Conservation (phyloP, 805 yeast genomes). For the Pichia cabralensis region DNA sequence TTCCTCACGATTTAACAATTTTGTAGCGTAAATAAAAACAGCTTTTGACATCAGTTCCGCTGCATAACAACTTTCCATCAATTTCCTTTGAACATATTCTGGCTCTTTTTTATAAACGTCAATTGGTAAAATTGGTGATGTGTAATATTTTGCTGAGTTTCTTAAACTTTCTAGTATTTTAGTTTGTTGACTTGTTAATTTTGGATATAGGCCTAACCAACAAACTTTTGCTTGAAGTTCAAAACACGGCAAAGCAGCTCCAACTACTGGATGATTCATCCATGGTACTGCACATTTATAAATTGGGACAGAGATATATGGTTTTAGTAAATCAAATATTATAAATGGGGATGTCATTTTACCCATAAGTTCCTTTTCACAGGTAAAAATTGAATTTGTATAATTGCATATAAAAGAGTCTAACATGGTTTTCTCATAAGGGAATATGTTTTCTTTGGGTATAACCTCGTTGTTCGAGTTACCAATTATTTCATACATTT, state of each 20-base stretch:
- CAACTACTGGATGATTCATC: conserved; percentile 35
- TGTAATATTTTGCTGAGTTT: conserved; percentile 10
- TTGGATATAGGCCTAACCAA: conserved; percentile 23
- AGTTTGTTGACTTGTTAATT: conserved; percentile 6
- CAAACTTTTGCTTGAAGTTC: conserved; percentile 29
- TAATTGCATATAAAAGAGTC: conserved; percentile 39
- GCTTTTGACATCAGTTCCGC: conserved; percentile 12
- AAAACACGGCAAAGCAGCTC: conserved; percentile 29
- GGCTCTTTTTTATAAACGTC: conserved; percentile 11
- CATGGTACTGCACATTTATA: conserved; percentile 25
- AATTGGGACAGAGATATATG: conserved; percentile 26
- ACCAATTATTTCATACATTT: too few species aligned
- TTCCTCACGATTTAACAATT: conserved; percentile 9
- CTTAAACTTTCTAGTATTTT: conserved; percentile 3
- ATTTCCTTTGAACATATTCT: conserved; percentile 10
- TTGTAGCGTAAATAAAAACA: conserved; percentile 8
- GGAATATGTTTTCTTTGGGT: too few species aligned
- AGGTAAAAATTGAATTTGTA: conserved; percentile 26
- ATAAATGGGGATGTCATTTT: conserved; percentile 33
- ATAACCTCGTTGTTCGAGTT: background rate
- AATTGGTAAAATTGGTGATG: conserved; percentile 11
- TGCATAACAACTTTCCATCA: conserved; percentile 15
- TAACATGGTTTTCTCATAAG: conserved; percentile 28
- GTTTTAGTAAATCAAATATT: conserved; percentile 25
- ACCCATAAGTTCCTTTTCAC: conserved; percentile 20